phyloP scores from a whole-genome alignment of 2,329 filamentous ascomycete genomes.

The Ceratocystis huliohia region DNA sequence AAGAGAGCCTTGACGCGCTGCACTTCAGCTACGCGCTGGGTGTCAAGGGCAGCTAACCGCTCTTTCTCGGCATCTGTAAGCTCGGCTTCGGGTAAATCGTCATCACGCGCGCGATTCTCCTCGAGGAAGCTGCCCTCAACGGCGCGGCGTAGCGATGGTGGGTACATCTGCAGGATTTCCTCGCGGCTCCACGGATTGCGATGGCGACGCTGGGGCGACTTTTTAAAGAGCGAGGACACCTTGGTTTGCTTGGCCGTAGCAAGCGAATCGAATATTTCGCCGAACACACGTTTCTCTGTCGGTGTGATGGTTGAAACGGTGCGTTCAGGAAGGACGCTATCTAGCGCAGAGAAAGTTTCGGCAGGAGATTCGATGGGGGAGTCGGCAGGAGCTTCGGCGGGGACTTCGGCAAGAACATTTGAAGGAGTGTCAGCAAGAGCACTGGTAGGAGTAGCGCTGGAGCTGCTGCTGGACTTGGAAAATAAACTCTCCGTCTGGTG shows the following conservation, averaged over 20 bases:
- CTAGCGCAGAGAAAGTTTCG: background rate
- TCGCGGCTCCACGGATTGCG: conserved; percentile 23
- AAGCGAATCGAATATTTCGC: conserved; percentile 41
- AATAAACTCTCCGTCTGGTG: background rate
- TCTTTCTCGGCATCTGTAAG: conserved; percentile 4
- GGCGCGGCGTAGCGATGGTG: conserved; percentile 30
- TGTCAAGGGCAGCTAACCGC: background rate
- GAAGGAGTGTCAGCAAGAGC: too few species aligned
- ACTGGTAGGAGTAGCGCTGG: background rate
- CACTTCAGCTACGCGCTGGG: conserved; percentile 27
- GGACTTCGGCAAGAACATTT: background rate
- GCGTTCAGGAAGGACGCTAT: conserved; percentile 5
- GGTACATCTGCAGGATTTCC: conserved; percentile 30
- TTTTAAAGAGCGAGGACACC: conserved; percentile 7
- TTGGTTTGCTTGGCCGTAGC: conserved; percentile 15
- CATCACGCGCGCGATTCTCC: conserved; percentile 25
- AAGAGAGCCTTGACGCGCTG: conserved; percentile 44
- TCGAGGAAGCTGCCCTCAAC: conserved; percentile 32
- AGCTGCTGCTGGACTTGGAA: background rate
- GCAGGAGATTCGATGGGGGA: background rate
- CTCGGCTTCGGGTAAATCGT: background rate
- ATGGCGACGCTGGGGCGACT: background rate
- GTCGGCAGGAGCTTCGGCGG: background rate
- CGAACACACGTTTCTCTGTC: conserved; percentile 45
- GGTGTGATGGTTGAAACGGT: conserved; percentile 43